A percentile compares a stretch with the other conserved stretches of the same genome.
These are phyloP conservation scores for Thelephora aurantiotincta DNA, from an alignment of 768 basidiomycete genomes.

Conservation along the genomic window DNA sequence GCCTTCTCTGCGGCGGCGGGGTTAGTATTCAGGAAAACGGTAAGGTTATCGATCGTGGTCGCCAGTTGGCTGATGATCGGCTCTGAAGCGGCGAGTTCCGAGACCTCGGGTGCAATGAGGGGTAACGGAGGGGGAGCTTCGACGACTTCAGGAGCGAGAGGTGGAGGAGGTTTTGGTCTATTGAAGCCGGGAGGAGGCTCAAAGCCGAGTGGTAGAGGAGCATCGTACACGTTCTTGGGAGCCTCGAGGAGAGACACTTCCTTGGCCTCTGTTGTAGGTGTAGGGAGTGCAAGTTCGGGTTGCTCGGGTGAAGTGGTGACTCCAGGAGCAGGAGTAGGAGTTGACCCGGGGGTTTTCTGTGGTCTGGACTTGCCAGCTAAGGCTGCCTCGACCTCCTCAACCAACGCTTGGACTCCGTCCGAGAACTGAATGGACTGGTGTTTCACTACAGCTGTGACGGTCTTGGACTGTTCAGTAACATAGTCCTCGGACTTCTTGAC, in stretches of 20 bases:
- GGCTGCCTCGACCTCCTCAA: slow-evolving; percentile 61
- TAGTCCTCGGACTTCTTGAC: slow-evolving; percentile 24
- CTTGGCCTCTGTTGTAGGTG: slow-evolving; percentile 5
- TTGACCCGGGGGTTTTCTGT: slow-evolving; percentile 14
- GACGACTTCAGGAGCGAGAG: slow-evolving; percentile 12
- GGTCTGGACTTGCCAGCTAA: slow-evolving; percentile 29
- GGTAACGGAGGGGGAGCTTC: slow-evolving; percentile 38
- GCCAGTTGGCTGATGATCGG: slow-evolving; percentile 92
- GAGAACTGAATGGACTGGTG: slow-evolving; percentile 36
- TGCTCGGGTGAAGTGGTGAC: slow-evolving; percentile 12
- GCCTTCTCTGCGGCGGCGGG: slow-evolving; percentile 55
- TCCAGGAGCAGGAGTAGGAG: slow-evolving; percentile 14
- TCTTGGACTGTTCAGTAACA: slow-evolving; percentile 17
- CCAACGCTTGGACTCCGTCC: slow-evolving; percentile 53
- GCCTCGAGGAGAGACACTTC: slow-evolving; percentile 1
- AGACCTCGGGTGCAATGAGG: slow-evolving; percentile 68
- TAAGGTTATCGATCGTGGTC: slow-evolving; percentile 82
- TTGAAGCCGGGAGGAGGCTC: slow-evolving; percentile 87
- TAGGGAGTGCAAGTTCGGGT: not conserved
- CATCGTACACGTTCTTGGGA: slow-evolving; percentile 40
- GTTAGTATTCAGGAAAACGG: slow-evolving; percentile 67
- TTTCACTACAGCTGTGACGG: slow-evolving; percentile 27
- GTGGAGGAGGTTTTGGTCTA: slow-evolving; percentile 41
- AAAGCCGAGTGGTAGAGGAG: slow-evolving; percentile 80
- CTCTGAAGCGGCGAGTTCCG: slow-evolving; percentile 59